Evolutionary conservation across 1,284 basidiomycete genomes (phyloP).

Genomic region (Agroathelia rolfsii): DNA sequence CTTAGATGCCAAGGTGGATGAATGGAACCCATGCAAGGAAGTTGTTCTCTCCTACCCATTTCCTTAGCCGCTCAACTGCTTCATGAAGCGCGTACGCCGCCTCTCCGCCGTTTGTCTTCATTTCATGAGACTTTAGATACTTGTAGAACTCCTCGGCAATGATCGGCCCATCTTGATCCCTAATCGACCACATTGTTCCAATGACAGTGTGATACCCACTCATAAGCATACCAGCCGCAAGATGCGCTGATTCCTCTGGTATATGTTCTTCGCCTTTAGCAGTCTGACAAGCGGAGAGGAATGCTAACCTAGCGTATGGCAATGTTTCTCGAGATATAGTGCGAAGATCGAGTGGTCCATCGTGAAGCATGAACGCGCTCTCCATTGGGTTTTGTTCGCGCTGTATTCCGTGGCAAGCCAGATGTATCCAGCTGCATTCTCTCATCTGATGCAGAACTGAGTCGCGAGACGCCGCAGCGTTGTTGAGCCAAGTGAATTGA

Average conservation of each 20-base stretch:
- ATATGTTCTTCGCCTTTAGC: conserved; percentile 14
- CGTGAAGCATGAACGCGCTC: conserved; percentile 17
- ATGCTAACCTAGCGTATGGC: conserved; percentile 24
- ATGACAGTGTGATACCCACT: conserved; percentile 25
- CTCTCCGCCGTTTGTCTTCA: no score
- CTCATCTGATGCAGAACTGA: conserved; percentile 12
- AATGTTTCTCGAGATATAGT: conserved; percentile 18
- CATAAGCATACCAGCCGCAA: conserved; percentile 25
- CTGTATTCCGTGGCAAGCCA: conserved; percentile 15
- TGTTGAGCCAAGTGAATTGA: conserved; percentile 10
- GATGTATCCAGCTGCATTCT: conserved; percentile 18
- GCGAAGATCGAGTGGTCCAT: conserved; percentile 15
- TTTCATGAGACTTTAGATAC: no score
- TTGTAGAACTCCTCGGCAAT: conserved; percentile 15
- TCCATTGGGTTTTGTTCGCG: conserved; percentile 14
- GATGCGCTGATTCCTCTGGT: conserved; percentile 25
- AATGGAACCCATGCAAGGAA: no score
- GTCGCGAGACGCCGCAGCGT: conserved; percentile 10
- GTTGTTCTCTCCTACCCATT: no score
- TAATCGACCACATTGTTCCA: conserved; percentile 29
- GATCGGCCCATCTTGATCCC: conserved; percentile 15
- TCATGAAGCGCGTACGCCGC: no score
- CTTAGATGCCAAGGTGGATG: no score
- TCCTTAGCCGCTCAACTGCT: no score
- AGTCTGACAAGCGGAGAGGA: conserved; percentile 24